Percentiles rank a stretch among this genome's conserved stretches.
Conservation (phyloP, 306 rosid genomes). For the Alnus glutinosa region DNA sequence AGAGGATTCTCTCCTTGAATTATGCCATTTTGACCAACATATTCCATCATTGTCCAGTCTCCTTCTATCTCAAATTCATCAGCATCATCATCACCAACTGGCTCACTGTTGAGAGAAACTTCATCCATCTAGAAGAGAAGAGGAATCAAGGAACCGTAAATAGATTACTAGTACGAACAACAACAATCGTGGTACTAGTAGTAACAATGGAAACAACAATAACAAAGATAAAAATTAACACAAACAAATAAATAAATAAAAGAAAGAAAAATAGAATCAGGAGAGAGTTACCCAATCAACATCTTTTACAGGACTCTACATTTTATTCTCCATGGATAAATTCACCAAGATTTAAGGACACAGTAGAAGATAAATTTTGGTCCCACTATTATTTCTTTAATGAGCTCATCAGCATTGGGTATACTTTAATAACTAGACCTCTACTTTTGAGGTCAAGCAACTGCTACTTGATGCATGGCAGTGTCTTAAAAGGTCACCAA, state of each 20-base stretch:
- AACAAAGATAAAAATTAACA: background rate
- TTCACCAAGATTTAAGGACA: background rate
- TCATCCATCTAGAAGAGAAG: slow-evolving; percentile 47
- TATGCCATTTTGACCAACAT: slow-evolving; percentile 44
- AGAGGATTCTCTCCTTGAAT: slow-evolving; percentile 59
- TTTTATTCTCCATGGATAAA: background rate
- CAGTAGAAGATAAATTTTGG: background rate
- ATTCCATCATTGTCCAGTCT: slow-evolving; percentile 55
- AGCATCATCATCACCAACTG: slow-evolving; percentile 56
- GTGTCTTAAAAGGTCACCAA: background rate
- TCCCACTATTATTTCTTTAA: background rate
- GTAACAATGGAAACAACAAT: slow-evolving; percentile 5
- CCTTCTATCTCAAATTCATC: slow-evolving; percentile 58
- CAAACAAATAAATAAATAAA: too few species aligned
- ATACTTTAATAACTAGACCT: background rate
- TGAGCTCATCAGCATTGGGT: background rate
- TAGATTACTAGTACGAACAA: background rate
- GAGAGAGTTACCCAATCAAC: background rate
- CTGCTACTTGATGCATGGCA: background rate
- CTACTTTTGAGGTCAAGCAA: background rate
- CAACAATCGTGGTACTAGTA: background rate
- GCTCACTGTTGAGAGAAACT: slow-evolving; percentile 68
- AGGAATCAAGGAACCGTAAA: slow-evolving; percentile 1
- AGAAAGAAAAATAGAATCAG: background rate
- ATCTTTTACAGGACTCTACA: background rate